Evolutionary conservation across 345 rosid genomes (phyloP), one percentile per base, ranked within the genome.

Genomic region (Eucalyptus sp.): DNA sequence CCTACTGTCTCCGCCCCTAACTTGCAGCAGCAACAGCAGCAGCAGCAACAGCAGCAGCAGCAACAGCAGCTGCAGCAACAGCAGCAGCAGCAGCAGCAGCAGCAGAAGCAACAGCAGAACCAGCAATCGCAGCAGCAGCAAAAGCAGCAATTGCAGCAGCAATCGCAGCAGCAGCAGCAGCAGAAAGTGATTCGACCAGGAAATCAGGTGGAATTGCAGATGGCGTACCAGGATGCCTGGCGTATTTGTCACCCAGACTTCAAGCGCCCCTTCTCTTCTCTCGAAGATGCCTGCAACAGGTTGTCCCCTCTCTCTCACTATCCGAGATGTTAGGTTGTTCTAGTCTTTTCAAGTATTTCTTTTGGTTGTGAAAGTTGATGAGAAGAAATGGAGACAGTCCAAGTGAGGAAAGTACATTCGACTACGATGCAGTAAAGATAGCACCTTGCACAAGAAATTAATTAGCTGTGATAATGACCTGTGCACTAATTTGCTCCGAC

Each of bases 251-350:
- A 96, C 87, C 99, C 98, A 6, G 98, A 96, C 90, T 92, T 93
- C 89, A 97, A 96, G 89, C 96, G 97, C 41, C 98, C 99, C 8
- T 96, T 97, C 90, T 83, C 96, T 49, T 95, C 98, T 22, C 96
- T 97, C 29, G 98, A 97, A 86, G 98, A 96, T 49, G 99, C 98
- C 79, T 97, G 99, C 90, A 96, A 96, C 92, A 97, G 99, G 99
- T 97, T 37, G 7, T 66, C 24, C 11, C 13, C 58, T 52, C 24
- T 62, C 68, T 62, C 68, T 24, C 6, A 3, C 24, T 79, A 13
- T 8, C 56, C 29, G 2, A 76, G 29, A 11, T 33, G 8, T 85
- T 81, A 18, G 5, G 18, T 33, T 48, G 83, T 89, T 48, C 11
- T 86, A 8, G 64, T 56, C 46, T 76, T 76, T 76, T 71, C 29